Evolutionary conservation across 2,329 filamentous ascomycete genomes (phyloP), one percentile per base, ranked within the genome.

Genomic region (Sclerotinia sclerotiorum): DNA sequence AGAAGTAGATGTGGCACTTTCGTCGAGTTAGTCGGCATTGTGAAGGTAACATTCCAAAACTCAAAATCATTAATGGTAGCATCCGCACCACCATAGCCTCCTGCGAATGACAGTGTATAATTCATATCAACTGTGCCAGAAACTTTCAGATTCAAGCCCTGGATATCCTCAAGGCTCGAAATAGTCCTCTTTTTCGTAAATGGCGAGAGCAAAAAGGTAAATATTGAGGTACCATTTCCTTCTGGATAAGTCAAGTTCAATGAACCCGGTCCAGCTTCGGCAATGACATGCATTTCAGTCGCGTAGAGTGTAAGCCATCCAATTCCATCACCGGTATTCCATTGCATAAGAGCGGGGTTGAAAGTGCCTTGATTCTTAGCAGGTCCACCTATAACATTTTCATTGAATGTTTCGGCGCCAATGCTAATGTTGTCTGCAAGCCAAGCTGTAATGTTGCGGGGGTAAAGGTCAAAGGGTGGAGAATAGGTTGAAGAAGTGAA

Each of bases 281-380:
- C 78, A 48, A 82, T 73, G 57, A 85, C 73, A 7, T 79, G 75
- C 44, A 73, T 75, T 68, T 83, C 79, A 0, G 79, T 80, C 0
- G 81, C 56, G 46, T 58, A 48, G 55, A 55, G 52, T 69, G 73
- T 78, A 56, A 77, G 74, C 63, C 78, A 79, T 10, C 76, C 76
- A 27, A 79, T 76, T 61, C 80, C 79, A 27, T 74, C 72, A 5
- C 79, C 80, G 5, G 80, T 65, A 44, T 80, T 74, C 87, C 87
- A 89, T 72, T 89, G 87, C 0, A 86, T 81, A 7, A 89, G 83
- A 0, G 84, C 84, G 0, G 87, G 87, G 69, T 84, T 88, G 76
- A 87, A 89, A 0, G 83, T 81, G 8, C 76, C 79, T 6, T 81
- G 81, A 55, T 83, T 84, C 63, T 80, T 80, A 1, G 82, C 80